Conservation (phyloP, 2,329 filamentous ascomycete genomes). For the Fusarium bulbicola region DNA sequence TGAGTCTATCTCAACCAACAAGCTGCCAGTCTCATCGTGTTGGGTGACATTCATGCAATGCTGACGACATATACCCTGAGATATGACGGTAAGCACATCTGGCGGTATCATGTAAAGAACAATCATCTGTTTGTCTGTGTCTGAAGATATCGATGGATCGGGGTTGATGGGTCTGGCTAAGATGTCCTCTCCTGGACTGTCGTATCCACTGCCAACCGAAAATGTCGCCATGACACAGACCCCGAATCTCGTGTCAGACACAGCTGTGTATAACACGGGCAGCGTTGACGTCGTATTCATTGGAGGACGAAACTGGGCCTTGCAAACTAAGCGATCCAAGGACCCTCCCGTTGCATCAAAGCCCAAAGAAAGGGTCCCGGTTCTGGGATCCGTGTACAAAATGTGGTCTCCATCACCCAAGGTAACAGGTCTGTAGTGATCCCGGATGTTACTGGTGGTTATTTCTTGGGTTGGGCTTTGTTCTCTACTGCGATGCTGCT, state of each 20-base stretch:
- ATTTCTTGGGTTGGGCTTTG: constrained; percentile 40
- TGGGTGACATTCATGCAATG: background rate
- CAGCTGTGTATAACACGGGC: constrained; percentile 64
- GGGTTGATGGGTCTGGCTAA: background rate
- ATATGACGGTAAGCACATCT: constrained; percentile 59
- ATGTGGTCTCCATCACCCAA: constrained; percentile 72
- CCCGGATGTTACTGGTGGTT: constrained; percentile 56
- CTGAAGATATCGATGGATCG: constrained; percentile 7
- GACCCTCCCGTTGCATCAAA: constrained; percentile 66
- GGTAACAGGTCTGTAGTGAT: constrained; percentile 71
- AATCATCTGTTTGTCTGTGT: constrained; percentile 51
- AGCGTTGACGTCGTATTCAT: constrained; percentile 41
- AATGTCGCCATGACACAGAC: constrained; percentile 68
- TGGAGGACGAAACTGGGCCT: constrained; percentile 61
- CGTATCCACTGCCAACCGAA: constrained; percentile 40
- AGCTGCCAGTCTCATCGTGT: constrained; percentile 4
- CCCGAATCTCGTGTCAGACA: constrained; percentile 65
- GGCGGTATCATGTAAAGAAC: constrained; percentile 69
- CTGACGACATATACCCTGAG: constrained; percentile 19
- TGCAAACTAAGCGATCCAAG: constrained; percentile 62
- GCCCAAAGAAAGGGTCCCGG: constrained; percentile 66
- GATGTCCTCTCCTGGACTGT: background rate
- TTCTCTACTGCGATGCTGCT: constrained; percentile 14
- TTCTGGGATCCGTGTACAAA: constrained; percentile 69
- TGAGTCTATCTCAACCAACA: constrained; percentile 29